Percentiles rank a stretch among this genome's conserved stretches.
phyloP scores from a whole-genome alignment of 768 basidiomycete genomes.

The Termitomyces eurrhizus region DNA sequence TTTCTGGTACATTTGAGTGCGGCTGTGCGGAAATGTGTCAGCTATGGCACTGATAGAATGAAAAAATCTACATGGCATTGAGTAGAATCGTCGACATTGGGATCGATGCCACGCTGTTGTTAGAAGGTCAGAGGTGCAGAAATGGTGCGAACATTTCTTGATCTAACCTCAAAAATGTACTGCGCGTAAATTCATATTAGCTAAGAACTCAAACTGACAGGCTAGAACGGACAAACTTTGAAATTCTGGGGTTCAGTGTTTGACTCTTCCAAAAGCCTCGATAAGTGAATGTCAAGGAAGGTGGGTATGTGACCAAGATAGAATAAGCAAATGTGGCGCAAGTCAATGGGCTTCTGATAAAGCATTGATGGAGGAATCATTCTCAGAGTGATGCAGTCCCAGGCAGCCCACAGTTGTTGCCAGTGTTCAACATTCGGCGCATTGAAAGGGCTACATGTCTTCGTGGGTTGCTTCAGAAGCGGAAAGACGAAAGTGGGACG shows the following conservation, averaged over 20 bases:
- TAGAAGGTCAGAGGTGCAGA: background rate
- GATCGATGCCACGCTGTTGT: slow-evolving; percentile 87
- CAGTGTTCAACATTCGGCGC: slow-evolving; percentile 78
- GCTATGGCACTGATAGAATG: background rate
- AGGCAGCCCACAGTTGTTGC: slow-evolving; percentile 79
- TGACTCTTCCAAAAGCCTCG: slow-evolving; percentile 66
- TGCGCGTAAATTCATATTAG: slow-evolving; percentile 22
- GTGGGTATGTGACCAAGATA: slow-evolving; percentile 93
- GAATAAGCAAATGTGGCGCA: slow-evolving; percentile 96
- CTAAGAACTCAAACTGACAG: slow-evolving; percentile 11
- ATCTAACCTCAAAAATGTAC: slow-evolving; percentile 73
- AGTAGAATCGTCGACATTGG: slow-evolving; percentile 86
- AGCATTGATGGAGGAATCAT: slow-evolving; percentile 91
- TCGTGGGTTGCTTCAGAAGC: slow-evolving; percentile 40
- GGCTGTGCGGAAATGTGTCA: slow-evolving; percentile 39
- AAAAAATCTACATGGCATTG: slow-evolving; percentile 67
- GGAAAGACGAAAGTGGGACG: slow-evolving; percentile 80
- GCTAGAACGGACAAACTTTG: slow-evolving; percentile 39
- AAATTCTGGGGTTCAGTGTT: slow-evolving; percentile 83
- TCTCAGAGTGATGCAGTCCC: slow-evolving; percentile 78
- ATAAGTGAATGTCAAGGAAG: slow-evolving; percentile 89
- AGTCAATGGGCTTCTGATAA: slow-evolving; percentile 86
- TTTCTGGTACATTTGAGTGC: slow-evolving; percentile 84
- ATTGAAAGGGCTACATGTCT: slow-evolving; percentile 47
- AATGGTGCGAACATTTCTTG: background rate